These are phyloP conservation scores for Aspergillus brasiliensis DNA, from an alignment of 2,329 filamentous ascomycete genomes.

Conservation along the genomic window DNA sequence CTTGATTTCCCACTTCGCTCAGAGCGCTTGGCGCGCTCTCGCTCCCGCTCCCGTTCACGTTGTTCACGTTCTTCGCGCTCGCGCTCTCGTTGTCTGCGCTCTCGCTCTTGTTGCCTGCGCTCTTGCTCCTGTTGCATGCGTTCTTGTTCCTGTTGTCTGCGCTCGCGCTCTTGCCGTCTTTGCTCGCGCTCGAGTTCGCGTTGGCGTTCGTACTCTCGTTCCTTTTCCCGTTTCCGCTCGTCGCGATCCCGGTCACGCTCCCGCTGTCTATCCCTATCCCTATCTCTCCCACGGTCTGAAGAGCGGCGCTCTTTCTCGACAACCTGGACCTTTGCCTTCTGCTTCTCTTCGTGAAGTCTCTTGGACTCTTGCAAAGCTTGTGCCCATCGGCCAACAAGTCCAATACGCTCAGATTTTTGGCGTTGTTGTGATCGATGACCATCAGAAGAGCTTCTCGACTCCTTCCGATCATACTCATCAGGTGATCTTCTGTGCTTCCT, in stretches of 20 bases:
- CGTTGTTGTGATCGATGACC: conserved; percentile 32
- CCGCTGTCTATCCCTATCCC: conserved; percentile 10
- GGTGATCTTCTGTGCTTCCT: conserved; percentile 37
- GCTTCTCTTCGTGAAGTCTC: conserved; percentile 38
- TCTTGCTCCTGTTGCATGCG: neutral
- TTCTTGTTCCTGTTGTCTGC: neutral
- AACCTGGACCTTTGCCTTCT: conserved; percentile 17
- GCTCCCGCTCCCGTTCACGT: neutral
- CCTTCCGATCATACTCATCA: conserved; percentile 36
- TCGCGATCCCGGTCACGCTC: neutral
- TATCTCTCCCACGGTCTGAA: conserved; percentile 5
- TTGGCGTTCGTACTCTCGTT: neutral
- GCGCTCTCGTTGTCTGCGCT: neutral
- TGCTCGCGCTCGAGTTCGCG: neutral
- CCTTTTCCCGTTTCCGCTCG: neutral
- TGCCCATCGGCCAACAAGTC: conserved; percentile 37
- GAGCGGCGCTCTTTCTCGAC: conserved; percentile 23
- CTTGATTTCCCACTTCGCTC: neutral
- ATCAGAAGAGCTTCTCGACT: conserved; percentile 42
- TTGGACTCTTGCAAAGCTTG: conserved; percentile 40
- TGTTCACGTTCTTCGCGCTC: neutral
- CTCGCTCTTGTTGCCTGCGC: neutral
- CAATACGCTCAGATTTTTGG: conserved; percentile 35
- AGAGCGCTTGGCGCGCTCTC: conserved; percentile 14
- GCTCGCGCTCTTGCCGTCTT: neutral